phyloP scores from a whole-genome alignment of 768 basidiomycete genomes.

The Podaxis sp. region DNA sequence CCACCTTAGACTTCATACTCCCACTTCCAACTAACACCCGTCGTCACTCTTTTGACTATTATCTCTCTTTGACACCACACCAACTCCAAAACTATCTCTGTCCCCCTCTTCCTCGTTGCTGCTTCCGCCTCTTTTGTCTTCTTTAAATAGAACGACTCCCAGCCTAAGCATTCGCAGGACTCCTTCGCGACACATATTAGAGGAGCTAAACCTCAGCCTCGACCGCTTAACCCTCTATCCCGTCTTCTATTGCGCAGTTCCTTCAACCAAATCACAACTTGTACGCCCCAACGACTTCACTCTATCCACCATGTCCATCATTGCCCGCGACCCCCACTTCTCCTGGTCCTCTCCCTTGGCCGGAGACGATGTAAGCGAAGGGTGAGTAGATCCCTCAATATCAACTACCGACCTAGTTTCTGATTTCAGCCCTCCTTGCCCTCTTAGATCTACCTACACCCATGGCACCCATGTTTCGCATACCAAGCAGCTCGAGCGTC shows the following conservation, averaged over 20 bases:
- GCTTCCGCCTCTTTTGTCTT: constrained; percentile 1
- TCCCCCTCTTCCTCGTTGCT: not conserved
- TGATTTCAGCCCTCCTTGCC: not conserved
- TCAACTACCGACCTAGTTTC: not conserved
- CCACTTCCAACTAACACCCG: constrained; percentile 11
- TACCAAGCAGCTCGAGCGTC: constrained; percentile 54
- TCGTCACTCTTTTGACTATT: constrained; percentile 9
- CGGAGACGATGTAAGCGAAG: constrained; percentile 11
- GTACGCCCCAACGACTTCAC: constrained; percentile 4
- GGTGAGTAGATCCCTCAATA: not conserved
- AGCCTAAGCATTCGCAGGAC: not conserved
- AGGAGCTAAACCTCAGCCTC: not conserved
- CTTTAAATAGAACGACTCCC: constrained; percentile 9
- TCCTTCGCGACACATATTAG: constrained; percentile 8
- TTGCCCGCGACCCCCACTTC: constrained; percentile 31
- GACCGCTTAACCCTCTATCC: not conserved
- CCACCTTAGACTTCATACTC: constrained; percentile 8
- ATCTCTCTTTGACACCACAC: not conserved
- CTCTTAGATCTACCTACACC: not conserved
- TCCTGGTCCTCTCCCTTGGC: constrained; percentile 28
- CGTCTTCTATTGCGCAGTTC: not conserved
- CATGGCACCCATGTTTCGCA: constrained; percentile 26
- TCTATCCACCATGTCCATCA: constrained; percentile 20
- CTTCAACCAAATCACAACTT: not conserved
- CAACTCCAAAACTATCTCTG: constrained; percentile 3